phyloP scores from a whole-genome alignment of 1,284 basidiomycete genomes.

The Ustilago hordei region DNA sequence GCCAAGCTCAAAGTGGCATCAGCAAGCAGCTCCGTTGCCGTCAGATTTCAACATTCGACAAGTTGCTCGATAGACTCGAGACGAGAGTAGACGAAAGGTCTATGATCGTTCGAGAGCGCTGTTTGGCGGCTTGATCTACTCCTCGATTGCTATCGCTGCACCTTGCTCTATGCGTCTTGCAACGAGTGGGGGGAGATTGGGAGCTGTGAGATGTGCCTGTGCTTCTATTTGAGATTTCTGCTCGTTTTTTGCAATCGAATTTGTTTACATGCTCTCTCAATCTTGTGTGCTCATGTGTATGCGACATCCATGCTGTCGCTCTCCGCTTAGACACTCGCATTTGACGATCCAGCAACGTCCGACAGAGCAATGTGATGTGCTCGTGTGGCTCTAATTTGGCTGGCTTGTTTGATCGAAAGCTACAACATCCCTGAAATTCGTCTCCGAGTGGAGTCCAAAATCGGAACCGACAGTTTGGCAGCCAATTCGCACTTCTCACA shows the following conservation, averaged over 20 bases:
- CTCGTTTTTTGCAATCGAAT: background rate
- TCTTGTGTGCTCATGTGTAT: too few species aligned
- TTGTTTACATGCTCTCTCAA: background rate
- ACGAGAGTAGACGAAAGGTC: background rate
- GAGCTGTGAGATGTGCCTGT: background rate
- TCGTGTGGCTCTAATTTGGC: too few species aligned
- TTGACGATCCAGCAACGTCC: too few species aligned
- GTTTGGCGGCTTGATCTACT: background rate
- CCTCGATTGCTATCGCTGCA: background rate
- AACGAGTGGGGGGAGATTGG: background rate
- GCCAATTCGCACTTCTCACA: constrained; percentile 1
- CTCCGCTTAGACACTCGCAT: too few species aligned
- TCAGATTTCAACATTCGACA: background rate
- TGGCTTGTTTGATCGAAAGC: background rate
- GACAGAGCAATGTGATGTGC: too few species aligned
- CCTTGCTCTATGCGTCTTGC: background rate
- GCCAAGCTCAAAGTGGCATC: background rate
- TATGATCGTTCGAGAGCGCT: background rate
- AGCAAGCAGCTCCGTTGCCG: background rate
- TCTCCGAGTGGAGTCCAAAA: background rate
- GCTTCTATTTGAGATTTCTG: background rate
- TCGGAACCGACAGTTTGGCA: constrained; percentile 3
- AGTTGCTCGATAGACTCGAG: background rate
- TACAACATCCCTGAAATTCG: background rate
- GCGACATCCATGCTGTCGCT: too few species aligned